A percentile compares a stretch with the other conserved stretches of the same genome.
phyloP scores from a whole-genome alignment of 176 grass and related monocot genomes.

The Raddia distichophylla region DNA sequence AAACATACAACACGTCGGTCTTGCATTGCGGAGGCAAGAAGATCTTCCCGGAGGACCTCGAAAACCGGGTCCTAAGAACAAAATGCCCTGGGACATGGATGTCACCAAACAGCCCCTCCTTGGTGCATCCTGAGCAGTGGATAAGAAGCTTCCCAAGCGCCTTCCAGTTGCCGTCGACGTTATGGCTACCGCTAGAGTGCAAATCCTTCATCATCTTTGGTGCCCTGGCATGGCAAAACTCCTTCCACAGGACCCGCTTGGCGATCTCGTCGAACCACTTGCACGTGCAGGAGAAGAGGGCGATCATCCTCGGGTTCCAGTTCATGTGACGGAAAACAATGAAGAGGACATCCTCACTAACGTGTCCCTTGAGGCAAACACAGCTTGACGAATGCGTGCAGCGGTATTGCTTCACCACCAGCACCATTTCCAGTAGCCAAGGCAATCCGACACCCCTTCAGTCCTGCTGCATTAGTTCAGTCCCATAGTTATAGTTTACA shows the following conservation, averaged over 20 bases:
- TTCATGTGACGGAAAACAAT: constrained; percentile 75
- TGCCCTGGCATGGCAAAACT: constrained; percentile 77
- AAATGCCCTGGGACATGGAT: constrained; percentile 62
- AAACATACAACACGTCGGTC: constrained; percentile 71
- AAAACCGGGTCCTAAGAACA: constrained; percentile 72
- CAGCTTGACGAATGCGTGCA: constrained; percentile 78
- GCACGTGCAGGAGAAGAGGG: constrained; percentile 62
- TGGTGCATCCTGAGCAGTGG: constrained; percentile 65
- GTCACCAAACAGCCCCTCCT: constrained; percentile 51
- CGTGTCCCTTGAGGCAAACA: constrained; percentile 75
- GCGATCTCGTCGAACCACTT: constrained; percentile 91
- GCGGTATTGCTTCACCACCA: constrained; percentile 75
- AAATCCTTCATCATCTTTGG: constrained; percentile 89
- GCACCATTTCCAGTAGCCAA: constrained; percentile 29
- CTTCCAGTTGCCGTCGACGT: constrained; percentile 87
- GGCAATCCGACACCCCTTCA: not conserved
- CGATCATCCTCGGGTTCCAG: constrained; percentile 76
- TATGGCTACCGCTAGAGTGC: constrained; percentile 73
- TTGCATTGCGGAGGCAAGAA: constrained; percentile 66
- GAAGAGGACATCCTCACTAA: constrained; percentile 76
- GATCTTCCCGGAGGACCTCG: constrained; percentile 66
- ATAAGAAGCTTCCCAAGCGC: constrained; percentile 83
- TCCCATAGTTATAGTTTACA: not conserved
- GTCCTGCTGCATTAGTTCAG: constrained; percentile 8
- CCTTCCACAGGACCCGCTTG: constrained; percentile 76